phyloP scores from a whole-genome alignment of 768 basidiomycete genomes.

The Botryobasidium botryosum region DNA sequence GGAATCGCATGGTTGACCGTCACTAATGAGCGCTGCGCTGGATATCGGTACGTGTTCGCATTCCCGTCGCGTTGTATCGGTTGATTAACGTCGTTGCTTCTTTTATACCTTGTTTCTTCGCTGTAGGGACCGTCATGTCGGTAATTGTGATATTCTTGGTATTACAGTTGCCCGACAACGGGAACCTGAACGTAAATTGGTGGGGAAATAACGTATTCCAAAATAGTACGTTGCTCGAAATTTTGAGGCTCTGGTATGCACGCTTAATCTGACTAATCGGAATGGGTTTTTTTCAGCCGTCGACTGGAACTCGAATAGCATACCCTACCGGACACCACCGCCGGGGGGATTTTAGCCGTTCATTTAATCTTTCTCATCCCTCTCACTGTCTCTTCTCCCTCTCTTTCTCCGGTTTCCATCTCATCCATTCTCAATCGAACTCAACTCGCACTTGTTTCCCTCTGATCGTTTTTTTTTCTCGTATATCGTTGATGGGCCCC shows the following conservation, averaged over 20 bases:
- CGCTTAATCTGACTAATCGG: not conserved
- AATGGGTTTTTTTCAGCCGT: not conserved
- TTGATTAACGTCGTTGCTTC: too few species aligned
- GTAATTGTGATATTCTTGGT: conserved; percentile 27
- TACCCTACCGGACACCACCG: not conserved
- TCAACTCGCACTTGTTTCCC: too few species aligned
- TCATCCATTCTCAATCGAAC: not conserved
- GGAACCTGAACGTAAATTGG: conserved; percentile 21
- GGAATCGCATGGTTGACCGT: too few species aligned
- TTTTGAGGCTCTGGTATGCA: not conserved
- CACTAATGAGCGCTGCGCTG: conserved; percentile 27
- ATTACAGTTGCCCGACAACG: conserved; percentile 23
- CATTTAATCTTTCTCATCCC: conserved; percentile 1
- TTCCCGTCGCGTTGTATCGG: not conserved
- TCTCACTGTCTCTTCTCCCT: not conserved
- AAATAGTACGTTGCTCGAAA: conserved; percentile 8
- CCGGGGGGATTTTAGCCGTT: not conserved
- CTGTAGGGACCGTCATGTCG: conserved; percentile 21
- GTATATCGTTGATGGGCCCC: too few species aligned
- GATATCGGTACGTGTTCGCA: conserved; percentile 20
- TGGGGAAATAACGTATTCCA: conserved; percentile 21
- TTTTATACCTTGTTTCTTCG: not conserved
- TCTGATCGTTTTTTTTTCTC: too few species aligned
- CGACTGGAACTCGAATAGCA: not conserved
- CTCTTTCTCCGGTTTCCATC: conserved; percentile 4